Conservation (phyloP, 306 rosid species). For the Quercus agrifolia region DNA sequence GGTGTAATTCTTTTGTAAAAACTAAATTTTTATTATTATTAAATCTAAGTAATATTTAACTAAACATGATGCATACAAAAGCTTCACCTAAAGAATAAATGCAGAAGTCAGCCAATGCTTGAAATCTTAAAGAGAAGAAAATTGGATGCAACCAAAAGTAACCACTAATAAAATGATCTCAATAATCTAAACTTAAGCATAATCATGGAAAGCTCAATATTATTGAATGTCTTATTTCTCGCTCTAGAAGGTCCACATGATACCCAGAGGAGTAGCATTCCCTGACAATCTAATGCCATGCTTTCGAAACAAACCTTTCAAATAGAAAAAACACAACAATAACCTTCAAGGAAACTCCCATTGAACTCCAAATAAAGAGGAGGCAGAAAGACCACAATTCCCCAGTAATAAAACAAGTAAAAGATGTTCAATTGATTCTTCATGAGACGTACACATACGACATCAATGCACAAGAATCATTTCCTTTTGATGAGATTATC, state of each 20-base stretch:
- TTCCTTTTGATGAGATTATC: no score
- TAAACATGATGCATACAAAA: not conserved
- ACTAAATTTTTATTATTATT: not conserved
- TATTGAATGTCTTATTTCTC: not conserved
- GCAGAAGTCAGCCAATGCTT: not conserved
- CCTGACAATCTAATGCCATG: not conserved
- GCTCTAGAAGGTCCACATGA: not conserved
- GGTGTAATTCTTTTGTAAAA: not conserved
- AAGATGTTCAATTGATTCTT: no score
- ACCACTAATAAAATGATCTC: not conserved
- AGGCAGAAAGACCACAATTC: no score
- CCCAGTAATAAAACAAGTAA: no score
- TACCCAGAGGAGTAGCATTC: not conserved
- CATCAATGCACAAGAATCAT: no score
- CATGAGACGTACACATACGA: no score
- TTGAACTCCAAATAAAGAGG: not conserved
- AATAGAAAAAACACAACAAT: not conserved
- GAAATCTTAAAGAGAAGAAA: not conserved
- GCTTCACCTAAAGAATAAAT: not conserved
- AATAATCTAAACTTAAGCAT: not conserved
- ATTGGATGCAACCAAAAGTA: not conserved
- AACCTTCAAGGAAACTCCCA: not conserved
- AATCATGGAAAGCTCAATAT: not conserved
- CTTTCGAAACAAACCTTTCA: not conserved
- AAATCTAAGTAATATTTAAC: not conserved